Evolutionary conservation across 495 filamentous ascomycete genomes (phyloP).

Genomic region (Hypoxylon trugodes): DNA sequence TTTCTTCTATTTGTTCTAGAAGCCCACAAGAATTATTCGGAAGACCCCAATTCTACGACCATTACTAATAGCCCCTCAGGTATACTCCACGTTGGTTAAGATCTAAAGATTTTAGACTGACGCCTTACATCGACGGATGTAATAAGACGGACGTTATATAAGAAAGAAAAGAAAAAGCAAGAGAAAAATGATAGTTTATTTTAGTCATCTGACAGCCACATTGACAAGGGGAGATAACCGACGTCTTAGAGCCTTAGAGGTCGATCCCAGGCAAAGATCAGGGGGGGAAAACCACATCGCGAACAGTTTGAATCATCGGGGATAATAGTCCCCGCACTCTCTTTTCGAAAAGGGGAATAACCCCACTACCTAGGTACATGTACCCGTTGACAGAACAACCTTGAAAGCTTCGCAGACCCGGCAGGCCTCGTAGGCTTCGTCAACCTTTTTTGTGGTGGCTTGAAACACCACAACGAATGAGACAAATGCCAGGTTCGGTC

Average conservation of each 20-base stretch:
- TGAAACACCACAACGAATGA: constrained; percentile 8
- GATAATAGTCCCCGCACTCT: constrained; percentile 35
- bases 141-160: constrained; percentile 9
- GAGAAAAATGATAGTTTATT: constrained; percentile 13
- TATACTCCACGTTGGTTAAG: constrained; percentile 1
- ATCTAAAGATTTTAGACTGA: not conserved
- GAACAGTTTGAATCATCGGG: constrained; percentile 22
- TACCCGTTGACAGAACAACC: constrained; percentile 18
- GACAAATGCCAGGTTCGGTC: constrained; percentile 19
- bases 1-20: constrained; percentile 39
- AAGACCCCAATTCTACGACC: constrained; percentile 4
- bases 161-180: constrained; percentile 19
- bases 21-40: constrained; percentile 19
- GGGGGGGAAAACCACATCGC: constrained; percentile 31
- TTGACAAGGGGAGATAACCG: constrained; percentile 39
- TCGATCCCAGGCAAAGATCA: constrained; percentile 39
- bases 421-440: not conserved
- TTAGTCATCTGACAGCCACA: constrained; percentile 26
- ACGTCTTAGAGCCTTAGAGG: constrained; percentile 36
- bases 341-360: constrained; percentile 16
- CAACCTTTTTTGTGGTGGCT: constrained; percentile 1
- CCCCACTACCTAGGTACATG: constrained; percentile 9
- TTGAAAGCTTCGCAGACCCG: too few relatives aligned
- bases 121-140: constrained; percentile 2
- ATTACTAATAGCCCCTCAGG: not conserved